These are phyloP conservation scores for Ganoderma boninense DNA, from an alignment of 1,284 basidiomycete species.

Conservation along the genomic window DNA sequence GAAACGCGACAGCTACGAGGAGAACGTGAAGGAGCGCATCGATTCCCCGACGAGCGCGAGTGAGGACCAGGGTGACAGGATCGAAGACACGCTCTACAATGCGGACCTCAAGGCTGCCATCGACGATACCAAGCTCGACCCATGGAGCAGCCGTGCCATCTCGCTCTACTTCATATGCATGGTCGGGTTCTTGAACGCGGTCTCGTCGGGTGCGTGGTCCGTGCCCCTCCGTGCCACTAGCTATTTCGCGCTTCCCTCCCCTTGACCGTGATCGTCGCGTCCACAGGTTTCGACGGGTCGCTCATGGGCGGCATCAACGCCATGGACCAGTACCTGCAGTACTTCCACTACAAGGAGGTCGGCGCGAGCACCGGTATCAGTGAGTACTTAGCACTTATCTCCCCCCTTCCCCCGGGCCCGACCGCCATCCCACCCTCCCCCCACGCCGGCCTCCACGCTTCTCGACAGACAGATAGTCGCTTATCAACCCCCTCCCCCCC, in stretches of 20 bases:
- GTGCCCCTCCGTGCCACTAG: background rate
- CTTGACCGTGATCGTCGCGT: constrained; percentile 2
- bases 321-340: constrained; percentile 21
- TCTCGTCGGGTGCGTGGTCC: constrained; percentile 14
- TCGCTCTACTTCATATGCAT: constrained; percentile 25
- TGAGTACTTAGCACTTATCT: constrained; percentile 13
- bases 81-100: constrained; percentile 22
- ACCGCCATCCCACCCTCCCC: too few species aligned
- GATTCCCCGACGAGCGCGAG: background rate
- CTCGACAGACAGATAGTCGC: background rate
- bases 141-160: constrained; percentile 18
- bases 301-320: constrained; percentile 26
- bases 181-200: constrained; percentile 23
- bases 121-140: constrained; percentile 22
- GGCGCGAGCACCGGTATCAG: constrained; percentile 21
- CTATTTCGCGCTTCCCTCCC: background rate
- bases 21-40: background rate
- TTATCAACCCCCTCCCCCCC: background rate
- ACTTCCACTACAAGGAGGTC: constrained; percentile 15
- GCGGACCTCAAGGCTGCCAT: constrained; percentile 22
- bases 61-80: constrained; percentile 1
- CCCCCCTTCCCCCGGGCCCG: background rate
- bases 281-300: constrained; percentile 21
- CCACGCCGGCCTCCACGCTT: background rate
- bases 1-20: background rate